A percentile compares a stretch with the other conserved stretches of the same genome.
These are phyloP conservation scores for Solidago caesia DNA, from an alignment of 129 eudicot species.

Conservation along the genomic window DNA sequence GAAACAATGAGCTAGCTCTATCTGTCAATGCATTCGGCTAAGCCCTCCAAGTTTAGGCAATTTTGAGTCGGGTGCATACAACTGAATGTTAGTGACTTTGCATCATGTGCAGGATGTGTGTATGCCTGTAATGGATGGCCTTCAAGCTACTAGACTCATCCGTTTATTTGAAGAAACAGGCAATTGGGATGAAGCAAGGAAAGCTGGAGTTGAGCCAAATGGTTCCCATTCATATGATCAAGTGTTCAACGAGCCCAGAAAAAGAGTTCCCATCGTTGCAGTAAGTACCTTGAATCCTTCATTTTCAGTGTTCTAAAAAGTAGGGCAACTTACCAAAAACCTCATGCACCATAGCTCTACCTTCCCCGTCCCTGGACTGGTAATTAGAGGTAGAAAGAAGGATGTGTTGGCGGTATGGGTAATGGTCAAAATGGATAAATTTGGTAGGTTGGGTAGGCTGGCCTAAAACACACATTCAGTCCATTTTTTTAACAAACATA, in stretches of 20 bases:
- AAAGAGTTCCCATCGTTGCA: constrained; percentile 62
- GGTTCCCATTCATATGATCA: constrained; percentile 30
- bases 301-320: too few relatives aligned
- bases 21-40: background rate
- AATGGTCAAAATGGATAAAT: too few relatives aligned
- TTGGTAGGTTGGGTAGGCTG: too few relatives aligned
- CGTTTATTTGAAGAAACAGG: constrained; percentile 86
- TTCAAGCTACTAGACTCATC: constrained; percentile 84
- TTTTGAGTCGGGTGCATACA: background rate
- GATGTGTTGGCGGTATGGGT: too few relatives aligned
- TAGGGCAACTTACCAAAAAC: too few relatives aligned
- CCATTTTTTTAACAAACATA: too few relatives aligned
- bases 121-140: constrained; percentile 98
- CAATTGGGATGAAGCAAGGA: constrained; percentile 78
- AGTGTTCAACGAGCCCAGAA: constrained; percentile 23
- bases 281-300: constrained; percentile 40
- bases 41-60: background rate
- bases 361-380: too few relatives aligned
- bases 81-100: constrained; percentile 9
- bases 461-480: too few relatives aligned
- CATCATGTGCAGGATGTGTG: constrained; percentile 66
- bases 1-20: background rate
- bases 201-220: constrained; percentile 69
- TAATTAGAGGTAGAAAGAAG: too few relatives aligned
- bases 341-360: too few relatives aligned